Percentiles rank a stretch among this genome's conserved stretches.
phyloP scores from a whole-genome alignment of 2,329 filamentous ascomycete species.

The Arthrobotrys pseudoclavata region DNA sequence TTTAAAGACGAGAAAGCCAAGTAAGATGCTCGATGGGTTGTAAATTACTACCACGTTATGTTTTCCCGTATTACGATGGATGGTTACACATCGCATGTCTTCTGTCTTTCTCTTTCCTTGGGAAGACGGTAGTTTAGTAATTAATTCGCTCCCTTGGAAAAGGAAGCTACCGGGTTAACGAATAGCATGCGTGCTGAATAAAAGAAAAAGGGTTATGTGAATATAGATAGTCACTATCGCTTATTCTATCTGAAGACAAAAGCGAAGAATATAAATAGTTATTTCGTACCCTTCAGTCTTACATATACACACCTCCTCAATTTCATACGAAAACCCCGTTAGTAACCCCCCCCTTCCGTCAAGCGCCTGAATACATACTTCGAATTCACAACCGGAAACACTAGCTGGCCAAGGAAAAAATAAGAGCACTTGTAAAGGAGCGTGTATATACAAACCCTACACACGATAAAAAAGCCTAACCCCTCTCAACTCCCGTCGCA shows the following conservation, averaged over 20 bases:
- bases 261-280: not conserved
- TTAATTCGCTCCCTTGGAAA: too few species aligned
- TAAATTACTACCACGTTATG: slow-evolving; percentile 24
- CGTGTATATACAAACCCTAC: slow-evolving; percentile 8
- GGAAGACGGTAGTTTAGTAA: too few species aligned
- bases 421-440: not conserved
- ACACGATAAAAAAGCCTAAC: slow-evolving; percentile 8
- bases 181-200: too few species aligned
- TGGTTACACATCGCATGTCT: too few species aligned
- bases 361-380: slow-evolving; percentile 8
- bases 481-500: slow-evolving; percentile 27
- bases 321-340: not conserved
- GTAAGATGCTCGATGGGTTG: slow-evolving; percentile 41
- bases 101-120: not conserved
- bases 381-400: not conserved
- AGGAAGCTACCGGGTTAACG: too few species aligned
- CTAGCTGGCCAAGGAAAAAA: not conserved
- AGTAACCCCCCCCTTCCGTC: not conserved
- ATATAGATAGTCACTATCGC: too few species aligned
- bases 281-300: not conserved
- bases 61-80: not conserved
- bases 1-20: slow-evolving; percentile 53
- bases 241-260: not conserved
- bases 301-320: not conserved
- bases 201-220: too few species aligned